Evolutionary conservation across 2,329 filamentous ascomycete species (phyloP).

Genomic region (Hirsutella minnesotensis): DNA sequence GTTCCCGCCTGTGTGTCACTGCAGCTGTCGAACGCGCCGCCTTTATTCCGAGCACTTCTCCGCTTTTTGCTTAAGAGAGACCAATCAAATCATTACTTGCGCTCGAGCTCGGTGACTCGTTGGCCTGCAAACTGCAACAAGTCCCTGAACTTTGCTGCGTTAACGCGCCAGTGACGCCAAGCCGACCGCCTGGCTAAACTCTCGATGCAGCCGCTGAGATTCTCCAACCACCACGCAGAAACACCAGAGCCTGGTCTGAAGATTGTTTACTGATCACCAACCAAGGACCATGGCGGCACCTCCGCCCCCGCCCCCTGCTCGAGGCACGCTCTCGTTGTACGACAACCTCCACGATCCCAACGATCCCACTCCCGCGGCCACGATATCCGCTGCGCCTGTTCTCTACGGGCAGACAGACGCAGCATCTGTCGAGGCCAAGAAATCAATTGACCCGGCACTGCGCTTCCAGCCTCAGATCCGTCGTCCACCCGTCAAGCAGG

Average conservation of each 20-base stretch:
- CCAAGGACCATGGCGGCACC: constrained; percentile 4
- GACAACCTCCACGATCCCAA: constrained; percentile 65
- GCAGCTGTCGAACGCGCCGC: background rate
- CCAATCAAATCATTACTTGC: no score
- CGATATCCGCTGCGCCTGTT: constrained; percentile 68
- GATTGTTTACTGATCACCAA: background rate
- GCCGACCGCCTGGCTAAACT: no score
- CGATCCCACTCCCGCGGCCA: constrained; percentile 35
- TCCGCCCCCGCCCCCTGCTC: constrained; percentile 25
- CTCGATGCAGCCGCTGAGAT: no score
- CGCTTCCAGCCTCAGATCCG: constrained; percentile 75
- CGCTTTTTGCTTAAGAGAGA: background rate
- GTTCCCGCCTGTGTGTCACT: background rate
- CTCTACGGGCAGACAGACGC: constrained; percentile 50
- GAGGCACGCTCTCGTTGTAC: constrained; percentile 60
- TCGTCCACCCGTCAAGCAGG: constrained; percentile 52
- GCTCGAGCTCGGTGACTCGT: no score
- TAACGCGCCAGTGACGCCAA: no score
- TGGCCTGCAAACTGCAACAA: no score
- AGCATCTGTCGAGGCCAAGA: constrained; percentile 41
- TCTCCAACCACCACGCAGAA: no score
- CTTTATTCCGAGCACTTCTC: constrained; percentile 15
- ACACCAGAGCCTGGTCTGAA: no score
- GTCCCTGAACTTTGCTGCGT: no score
- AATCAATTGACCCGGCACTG: constrained; percentile 48